Conservation (phyloP, 352 stramenopile genomes). For the Globisporangium spinosum region DNA sequence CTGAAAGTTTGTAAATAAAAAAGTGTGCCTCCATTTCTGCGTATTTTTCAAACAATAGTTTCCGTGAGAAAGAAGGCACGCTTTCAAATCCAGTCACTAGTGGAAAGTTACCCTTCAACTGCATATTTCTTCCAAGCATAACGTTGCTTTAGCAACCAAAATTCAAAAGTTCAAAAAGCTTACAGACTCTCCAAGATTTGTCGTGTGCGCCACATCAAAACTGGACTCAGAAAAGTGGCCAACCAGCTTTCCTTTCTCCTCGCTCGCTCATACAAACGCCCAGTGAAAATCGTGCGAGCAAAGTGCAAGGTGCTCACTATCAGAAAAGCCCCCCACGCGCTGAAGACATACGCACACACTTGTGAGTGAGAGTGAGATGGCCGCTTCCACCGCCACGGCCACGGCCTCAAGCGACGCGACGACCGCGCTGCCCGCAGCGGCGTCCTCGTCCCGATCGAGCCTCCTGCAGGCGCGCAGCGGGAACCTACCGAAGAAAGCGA, state of each 20-base stretch:
- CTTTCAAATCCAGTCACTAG: no score
- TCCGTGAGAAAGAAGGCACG: no score
- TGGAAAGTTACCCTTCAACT: no score
- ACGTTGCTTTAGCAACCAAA: no score
- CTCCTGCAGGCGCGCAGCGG: slow-evolving; percentile 15
- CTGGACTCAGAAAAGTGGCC: slow-evolving; percentile 5
- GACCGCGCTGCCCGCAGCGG: background rate
- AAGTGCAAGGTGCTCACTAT: slow-evolving; percentile 7
- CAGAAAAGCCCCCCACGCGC: background rate
- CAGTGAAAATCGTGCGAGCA: background rate
- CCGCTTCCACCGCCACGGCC: slow-evolving; percentile 4
- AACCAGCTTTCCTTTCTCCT: background rate
- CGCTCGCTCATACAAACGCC: slow-evolving; percentile 2
- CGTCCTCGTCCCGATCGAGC: background rate
- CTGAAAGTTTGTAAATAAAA: no score
- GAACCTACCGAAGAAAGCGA: slow-evolving; percentile 35
- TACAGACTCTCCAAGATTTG: background rate
- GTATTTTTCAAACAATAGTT: no score
- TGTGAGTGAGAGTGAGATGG: background rate
- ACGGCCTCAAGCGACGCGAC: slow-evolving; percentile 1
- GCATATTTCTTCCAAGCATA: no score
- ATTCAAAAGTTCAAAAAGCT: slow-evolving; percentile 10
- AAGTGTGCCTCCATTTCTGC: no score
- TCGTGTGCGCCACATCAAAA: background rate
- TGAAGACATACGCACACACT: background rate